Conservation (phyloP, 1,139 yeast genomes). For the Meyerozyma elateridarum region DNA sequence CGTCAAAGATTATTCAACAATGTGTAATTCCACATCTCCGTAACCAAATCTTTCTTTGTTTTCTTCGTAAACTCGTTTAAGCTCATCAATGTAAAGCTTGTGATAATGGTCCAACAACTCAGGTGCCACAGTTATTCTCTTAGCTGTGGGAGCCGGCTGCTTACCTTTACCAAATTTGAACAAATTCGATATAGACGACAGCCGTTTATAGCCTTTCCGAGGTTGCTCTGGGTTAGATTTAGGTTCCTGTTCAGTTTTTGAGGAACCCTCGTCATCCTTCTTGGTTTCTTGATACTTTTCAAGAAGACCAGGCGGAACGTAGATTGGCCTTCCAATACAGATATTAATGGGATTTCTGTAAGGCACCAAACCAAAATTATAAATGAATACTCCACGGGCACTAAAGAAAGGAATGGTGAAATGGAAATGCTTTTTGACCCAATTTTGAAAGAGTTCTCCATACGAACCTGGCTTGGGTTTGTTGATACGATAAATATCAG, state of each 20-base stretch:
- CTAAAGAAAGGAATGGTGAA: conserved; percentile 89
- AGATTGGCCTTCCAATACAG: conserved; percentile 78
- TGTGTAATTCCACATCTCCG: conserved; percentile 44
- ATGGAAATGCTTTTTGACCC: conserved; percentile 67
- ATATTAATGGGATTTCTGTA: conserved; percentile 76
- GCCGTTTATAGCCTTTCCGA: background rate
- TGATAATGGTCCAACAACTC: conserved; percentile 67
- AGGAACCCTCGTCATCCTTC: conserved; percentile 7
- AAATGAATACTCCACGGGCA: conserved; percentile 89
- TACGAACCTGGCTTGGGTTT: conserved; percentile 50
- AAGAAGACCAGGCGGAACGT: conserved; percentile 48
- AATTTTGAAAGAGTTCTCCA: conserved; percentile 55
- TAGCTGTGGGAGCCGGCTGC: conserved; percentile 1
- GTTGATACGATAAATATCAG: conserved; percentile 64
- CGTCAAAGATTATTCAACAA: conserved; percentile 30
- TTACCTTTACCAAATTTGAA: conserved; percentile 16
- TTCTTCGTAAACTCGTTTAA: conserved; percentile 62
- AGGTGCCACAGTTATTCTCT: conserved; percentile 27
- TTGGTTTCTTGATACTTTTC: conserved; percentile 22
- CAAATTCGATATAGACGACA: conserved; percentile 19
- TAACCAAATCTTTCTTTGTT: conserved; percentile 60
- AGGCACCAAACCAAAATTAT: conserved; percentile 88
- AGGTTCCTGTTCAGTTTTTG: conserved; percentile 1
- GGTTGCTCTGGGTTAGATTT: background rate
- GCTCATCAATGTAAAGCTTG: conserved; percentile 60